These are phyloP conservation scores for Chamaecrista fasciculata DNA, from an alignment of 306 rosid species.

Conservation along the genomic window DNA sequence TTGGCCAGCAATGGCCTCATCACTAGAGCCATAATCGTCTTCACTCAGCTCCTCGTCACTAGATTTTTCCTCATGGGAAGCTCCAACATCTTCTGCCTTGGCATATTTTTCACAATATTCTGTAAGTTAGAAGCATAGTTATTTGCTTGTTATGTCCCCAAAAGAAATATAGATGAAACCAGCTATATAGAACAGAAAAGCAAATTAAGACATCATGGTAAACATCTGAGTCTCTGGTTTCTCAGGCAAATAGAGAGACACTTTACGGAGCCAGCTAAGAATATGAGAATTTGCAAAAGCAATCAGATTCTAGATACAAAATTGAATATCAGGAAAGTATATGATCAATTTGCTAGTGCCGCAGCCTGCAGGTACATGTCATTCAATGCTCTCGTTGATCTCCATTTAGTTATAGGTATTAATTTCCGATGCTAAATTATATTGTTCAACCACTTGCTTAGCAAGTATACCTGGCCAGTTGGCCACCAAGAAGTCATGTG, in stretches of 20 bases:
- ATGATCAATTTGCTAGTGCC: constrained; percentile 16
- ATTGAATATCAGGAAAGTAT: constrained; percentile 4
- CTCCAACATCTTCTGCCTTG: constrained; percentile 69
- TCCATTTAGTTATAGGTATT: background rate
- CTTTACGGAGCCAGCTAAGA: constrained; percentile 4
- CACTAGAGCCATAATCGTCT: constrained; percentile 67
- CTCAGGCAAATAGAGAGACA: background rate
- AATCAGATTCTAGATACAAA: background rate
- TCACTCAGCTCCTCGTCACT: constrained; percentile 80
- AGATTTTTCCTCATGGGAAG: constrained; percentile 51
- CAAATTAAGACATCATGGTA: constrained; percentile 11
- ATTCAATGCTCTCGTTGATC: constrained; percentile 14
- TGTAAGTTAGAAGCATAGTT: constrained; percentile 23
- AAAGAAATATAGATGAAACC: constrained; percentile 8
- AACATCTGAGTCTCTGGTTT: constrained; percentile 22
- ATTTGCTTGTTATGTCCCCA: background rate
- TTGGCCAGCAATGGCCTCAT: constrained; percentile 59
- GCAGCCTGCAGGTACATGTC: constrained; percentile 16
- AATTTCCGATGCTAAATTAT: background rate
- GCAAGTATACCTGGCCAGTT: background rate
- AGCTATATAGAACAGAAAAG: constrained; percentile 8
- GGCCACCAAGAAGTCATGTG: too few species aligned
- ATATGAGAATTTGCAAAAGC: background rate
- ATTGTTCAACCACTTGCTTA: background rate
- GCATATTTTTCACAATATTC: constrained; percentile 82